Base-by-base conservation (phyloP, 2,329 filamentous ascomycete species). In the Colletotrichum theobromicola region DNA sequence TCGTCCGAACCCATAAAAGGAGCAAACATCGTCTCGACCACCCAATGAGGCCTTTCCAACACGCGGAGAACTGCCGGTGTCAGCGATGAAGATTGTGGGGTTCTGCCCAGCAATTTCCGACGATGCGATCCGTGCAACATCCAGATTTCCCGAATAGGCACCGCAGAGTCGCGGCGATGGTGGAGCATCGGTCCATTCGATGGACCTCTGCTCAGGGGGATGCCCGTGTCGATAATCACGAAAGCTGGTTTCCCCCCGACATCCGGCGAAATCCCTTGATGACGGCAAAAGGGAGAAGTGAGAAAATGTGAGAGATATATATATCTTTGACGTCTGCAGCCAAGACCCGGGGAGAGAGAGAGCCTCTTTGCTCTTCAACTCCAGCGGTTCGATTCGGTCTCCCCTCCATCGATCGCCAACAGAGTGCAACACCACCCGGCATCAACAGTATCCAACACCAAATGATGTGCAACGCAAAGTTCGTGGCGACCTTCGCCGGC, bases 391-490 rank as follows among this genome's bases (percentile, higher is more conserved):
- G 42, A n/a, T 50, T 50, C 42, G 12, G 35, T 30, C 24, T 15
- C 35, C 57, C 57, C 30, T 16, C 42, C 30, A 60, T 66, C 61
- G 42, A 50, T 50, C 42, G 42, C 42, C 42, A 21, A 50, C 1
- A 50, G 42, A 50, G 42, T 7, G 42, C 42, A 21, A 67, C 37
- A 26, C 42, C 16, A 62, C 21, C 46, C 21, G 42, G n/a, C 53
- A 26, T n/a, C 32, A 12, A 72, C 35, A 68, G 70, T 32, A 18
- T 15, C n/a, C 61, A 16, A 18, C 21, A 15, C 34, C 6, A 26
- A 16, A 72, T 67, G 68, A 74, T 72, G 68, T 67, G 55, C 62
- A 74, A 72, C 68, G 57, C 57, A 32, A 74, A 72, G 68, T 63
- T 63, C 57, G 62, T 63, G 28, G 68, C 55, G 4, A 63, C 68